These are phyloP conservation scores for Exophiala sp. DNA, from an alignment of 2,329 filamentous ascomycete genomes.

Conservation along the genomic window DNA sequence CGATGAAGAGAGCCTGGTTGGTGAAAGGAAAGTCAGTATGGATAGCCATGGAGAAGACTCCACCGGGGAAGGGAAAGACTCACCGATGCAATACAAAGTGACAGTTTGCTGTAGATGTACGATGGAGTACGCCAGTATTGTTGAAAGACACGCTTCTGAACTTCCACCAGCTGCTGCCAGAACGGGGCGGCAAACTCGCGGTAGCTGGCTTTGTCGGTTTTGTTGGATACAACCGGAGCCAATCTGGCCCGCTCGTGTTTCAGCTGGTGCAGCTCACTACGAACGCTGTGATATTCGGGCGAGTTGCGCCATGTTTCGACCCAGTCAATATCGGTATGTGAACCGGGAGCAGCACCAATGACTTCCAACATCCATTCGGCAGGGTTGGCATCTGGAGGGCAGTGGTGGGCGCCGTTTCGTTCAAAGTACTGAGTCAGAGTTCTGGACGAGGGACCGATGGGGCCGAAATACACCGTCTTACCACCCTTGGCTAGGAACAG, in stretches of 20 bases:
- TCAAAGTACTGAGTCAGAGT: conserved; percentile 60
- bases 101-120: conserved; percentile 79
- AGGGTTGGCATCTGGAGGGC: conserved; percentile 60
- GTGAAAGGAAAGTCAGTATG: no score
- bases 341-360: conserved; percentile 57
- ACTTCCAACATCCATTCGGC: conserved; percentile 68
- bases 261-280: conserved; percentile 50
- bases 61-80: conserved; percentile 2
- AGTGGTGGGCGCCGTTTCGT: conserved; percentile 55
- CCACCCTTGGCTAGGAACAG: conserved; percentile 61
- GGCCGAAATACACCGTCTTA: conserved; percentile 63
- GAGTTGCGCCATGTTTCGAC: conserved; percentile 56
- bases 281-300: conserved; percentile 51
- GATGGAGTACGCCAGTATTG: conserved; percentile 88
- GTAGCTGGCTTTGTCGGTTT: conserved; percentile 52
- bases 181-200: conserved; percentile 79
- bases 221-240: conserved; percentile 36
- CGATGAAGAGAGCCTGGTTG: conserved; percentile 59
- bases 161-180: conserved; percentile 58
- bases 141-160: conserved; percentile 70
- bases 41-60: no score
- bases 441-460: conserved; percentile 56
- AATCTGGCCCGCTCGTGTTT: conserved; percentile 45
- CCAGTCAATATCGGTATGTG: conserved; percentile 60
- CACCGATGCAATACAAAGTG: conserved; percentile 56